Base-by-base conservation (phyloP, 768 basidiomycete species). In the Saitozyma podzolica region DNA sequence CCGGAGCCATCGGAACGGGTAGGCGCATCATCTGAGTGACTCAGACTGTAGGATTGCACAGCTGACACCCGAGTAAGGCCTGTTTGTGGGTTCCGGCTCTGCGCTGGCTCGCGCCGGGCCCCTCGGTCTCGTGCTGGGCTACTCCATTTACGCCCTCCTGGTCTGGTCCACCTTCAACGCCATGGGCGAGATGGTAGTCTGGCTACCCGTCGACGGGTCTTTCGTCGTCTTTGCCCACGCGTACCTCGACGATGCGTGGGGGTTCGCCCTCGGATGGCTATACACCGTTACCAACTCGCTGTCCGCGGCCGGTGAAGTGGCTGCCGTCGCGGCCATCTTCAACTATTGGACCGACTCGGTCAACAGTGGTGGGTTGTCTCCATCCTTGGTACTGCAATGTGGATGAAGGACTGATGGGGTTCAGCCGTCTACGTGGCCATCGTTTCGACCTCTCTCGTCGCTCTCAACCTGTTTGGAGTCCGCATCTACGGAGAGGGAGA, bases 101-200 rank as follows among this genome's bases (percentile, higher is more conserved):
- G 53, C 20, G 20, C 53, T 54, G 2, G 53, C 53, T n/a, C 20
- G 40, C 37, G 53, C 20, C 40, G 53, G 53, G 17, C 53, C 53
- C 8, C 39, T 54, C 20, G 53, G 53, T 39, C 53, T 54, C 9
- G 17, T 17, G 53, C 53, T 54, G 29, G 53, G 53, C 10, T 54
- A 20, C 29, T 5, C 19, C 47, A 48, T 48, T 6, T 14, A 14
- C 6, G 47, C 14, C 14, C 17, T 48, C 47, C 14, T 48, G 14
- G 17, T 48, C 47, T 48, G 47, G 47, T 29, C 29, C 29, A 29
- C 29, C 29, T 29, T 29, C 29, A 48, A 48, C 17, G 47, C 17
- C 14, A 19, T 48, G 17, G 47, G 47, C 47, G 89, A 91, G 79
- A 87, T 90, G 88, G 87, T 49, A 16, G 49, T 63, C 17, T 50